Evolutionary conservation across 208 protist genomes (phyloP).

Genomic region (Leishmania arabica): DNA sequence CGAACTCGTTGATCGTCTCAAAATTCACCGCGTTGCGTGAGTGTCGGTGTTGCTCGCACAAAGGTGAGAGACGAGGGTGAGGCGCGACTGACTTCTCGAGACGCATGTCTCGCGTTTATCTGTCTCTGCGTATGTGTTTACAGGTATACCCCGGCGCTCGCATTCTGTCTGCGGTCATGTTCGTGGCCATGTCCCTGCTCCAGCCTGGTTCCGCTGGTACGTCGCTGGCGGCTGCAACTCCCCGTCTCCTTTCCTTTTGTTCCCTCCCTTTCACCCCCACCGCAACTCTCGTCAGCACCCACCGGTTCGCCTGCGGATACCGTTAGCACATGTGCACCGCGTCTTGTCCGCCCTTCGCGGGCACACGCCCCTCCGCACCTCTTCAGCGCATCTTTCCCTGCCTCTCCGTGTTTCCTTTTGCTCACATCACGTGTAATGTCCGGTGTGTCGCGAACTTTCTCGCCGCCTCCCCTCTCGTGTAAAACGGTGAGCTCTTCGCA

Average conservation of each 20-base stretch:
- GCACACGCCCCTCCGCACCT: not conserved
- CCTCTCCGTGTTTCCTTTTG: not conserved
- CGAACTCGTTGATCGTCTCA: conserved; percentile 61
- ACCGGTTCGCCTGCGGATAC: not conserved
- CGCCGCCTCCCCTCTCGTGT: not conserved
- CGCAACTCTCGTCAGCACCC: not conserved
- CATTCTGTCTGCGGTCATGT: not conserved
- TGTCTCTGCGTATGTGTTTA: not conserved
- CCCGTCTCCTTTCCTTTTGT: not conserved
- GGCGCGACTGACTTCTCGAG: not conserved
- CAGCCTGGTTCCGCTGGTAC: not conserved
- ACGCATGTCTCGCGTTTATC: not conserved
- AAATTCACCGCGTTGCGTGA: conserved; percentile 33
- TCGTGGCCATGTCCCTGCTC: not conserved
- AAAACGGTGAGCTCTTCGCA: not conserved
- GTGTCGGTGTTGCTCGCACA: not conserved
- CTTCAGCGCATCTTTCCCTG: not conserved
- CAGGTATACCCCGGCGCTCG: not conserved
- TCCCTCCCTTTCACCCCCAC: too few relatives aligned
- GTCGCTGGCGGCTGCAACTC: not conserved
- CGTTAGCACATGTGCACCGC: not conserved
- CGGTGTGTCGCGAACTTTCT: not conserved
- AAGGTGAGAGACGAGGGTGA: not conserved
- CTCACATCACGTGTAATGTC: not conserved
- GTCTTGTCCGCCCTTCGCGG: not conserved